phyloP scores from a whole-genome alignment of 2,329 filamentous ascomycete genomes.

The Rhinocladiella similis region DNA sequence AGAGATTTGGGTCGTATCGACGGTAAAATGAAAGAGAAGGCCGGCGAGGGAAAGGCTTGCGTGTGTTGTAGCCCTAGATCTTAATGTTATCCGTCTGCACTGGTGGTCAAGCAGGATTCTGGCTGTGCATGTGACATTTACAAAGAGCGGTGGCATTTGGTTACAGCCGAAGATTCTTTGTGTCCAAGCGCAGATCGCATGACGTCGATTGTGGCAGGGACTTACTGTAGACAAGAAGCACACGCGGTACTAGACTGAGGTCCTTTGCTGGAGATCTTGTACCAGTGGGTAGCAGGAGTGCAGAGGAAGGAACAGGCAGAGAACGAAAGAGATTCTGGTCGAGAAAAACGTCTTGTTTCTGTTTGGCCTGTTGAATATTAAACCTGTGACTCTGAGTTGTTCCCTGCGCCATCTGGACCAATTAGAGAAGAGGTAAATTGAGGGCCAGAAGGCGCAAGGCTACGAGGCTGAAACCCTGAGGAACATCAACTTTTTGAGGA shows the following conservation, averaged over 20 bases:
- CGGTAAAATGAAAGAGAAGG: background rate
- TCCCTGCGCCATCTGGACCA: background rate
- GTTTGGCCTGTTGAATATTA: no score
- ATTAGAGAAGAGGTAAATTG: background rate
- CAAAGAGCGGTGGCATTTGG: slow-evolving; percentile 15
- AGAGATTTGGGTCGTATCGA: background rate
- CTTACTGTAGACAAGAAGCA: background rate
- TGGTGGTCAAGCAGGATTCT: background rate
- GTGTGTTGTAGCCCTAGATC: background rate
- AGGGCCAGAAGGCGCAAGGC: background rate
- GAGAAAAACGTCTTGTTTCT: no score
- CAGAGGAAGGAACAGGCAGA: no score
- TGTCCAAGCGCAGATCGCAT: slow-evolving; percentile 1
- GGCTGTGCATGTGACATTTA: background rate
- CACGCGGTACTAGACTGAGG: background rate
- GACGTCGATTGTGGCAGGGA: background rate
- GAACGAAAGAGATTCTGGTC: no score
- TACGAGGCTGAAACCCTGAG: background rate
- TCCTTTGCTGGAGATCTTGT: background rate
- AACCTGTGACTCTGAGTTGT: background rate
- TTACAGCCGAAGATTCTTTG: slow-evolving; percentile 3
- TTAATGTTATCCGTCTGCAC: background rate
- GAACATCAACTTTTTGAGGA: no score
- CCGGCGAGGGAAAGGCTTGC: background rate
- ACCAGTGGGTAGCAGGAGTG: no score